A percentile compares a stretch with the other conserved stretches of the same genome.
phyloP scores from a whole-genome alignment of 257 asterid species.

The Penstemon barbatus region DNA sequence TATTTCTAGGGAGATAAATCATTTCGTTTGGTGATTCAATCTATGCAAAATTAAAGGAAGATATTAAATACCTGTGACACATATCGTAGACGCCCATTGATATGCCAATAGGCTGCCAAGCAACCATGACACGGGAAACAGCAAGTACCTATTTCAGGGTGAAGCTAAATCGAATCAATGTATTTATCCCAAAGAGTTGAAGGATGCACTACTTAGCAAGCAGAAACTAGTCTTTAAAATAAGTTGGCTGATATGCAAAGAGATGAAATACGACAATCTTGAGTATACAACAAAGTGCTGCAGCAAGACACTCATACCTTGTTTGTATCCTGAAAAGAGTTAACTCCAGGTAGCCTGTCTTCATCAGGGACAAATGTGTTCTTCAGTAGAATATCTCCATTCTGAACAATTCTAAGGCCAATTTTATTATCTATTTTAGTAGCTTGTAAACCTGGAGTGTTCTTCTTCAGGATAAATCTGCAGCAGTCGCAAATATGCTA shows the following conservation, averaged over 20 bases:
- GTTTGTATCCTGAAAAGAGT: conserved; percentile 88
- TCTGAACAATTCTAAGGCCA: conserved; percentile 90
- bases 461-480: conserved; percentile 84
- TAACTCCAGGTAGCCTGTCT: conserved; percentile 84
- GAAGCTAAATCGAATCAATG: conserved; percentile 23
- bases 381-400: conserved; percentile 83
- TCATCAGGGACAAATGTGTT: conserved; percentile 88
- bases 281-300: conserved; percentile 8
- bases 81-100: conserved; percentile 96
- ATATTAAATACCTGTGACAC: conserved; percentile 77
- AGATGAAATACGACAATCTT: conserved; percentile 11
- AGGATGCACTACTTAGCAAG: neutral
- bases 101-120: conserved; percentile 95
- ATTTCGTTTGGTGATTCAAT: neutral
- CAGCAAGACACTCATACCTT: conserved; percentile 54
- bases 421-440: conserved; percentile 93
- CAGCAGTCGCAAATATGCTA: conserved; percentile 32
- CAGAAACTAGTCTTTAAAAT: conserved; percentile 4
- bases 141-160: conserved; percentile 77
- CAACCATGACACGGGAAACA: conserved; percentile 91
- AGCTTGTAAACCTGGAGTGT: conserved; percentile 80
- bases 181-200: conserved; percentile 1
- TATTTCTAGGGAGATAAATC: neutral
- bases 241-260: conserved; percentile 6
- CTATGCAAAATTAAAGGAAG: neutral